Conservation (phyloP, 345 rosid genomes). For the Gossypium arboreum region DNA sequence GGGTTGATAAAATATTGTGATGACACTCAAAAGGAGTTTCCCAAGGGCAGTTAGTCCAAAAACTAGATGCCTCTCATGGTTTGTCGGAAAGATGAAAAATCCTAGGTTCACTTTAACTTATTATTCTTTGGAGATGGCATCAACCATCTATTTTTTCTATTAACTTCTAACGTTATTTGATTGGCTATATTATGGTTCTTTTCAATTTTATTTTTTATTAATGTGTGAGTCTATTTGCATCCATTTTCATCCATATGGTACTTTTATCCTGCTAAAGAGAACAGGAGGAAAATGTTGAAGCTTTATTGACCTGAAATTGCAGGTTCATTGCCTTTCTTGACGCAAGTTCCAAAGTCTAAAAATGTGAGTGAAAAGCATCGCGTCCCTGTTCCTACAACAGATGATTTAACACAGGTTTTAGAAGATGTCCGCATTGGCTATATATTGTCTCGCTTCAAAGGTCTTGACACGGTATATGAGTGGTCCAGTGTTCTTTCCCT, state of each 20-base stretch:
- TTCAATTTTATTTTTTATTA: not conserved
- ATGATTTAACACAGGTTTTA: slow-evolving; percentile 55
- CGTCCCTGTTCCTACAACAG: slow-evolving; percentile 62
- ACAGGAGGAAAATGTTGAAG: not conserved
- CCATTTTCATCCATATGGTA: not conserved
- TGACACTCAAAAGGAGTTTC: no score
- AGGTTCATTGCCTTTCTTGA: slow-evolving; percentile 54
- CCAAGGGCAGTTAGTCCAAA: not conserved
- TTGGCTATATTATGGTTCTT: not conserved
- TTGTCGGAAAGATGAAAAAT: not conserved
- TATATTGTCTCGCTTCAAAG: slow-evolving; percentile 59
- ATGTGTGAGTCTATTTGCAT: not conserved
- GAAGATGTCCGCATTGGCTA: slow-evolving; percentile 73
- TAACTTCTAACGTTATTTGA: not conserved
- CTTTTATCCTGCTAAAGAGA: not conserved
- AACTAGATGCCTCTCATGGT: not conserved
- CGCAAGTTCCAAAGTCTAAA: slow-evolving; percentile 20
- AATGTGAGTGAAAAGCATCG: slow-evolving; percentile 27
- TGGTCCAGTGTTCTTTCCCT: slow-evolving; percentile 98
- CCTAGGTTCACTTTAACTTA: not conserved
- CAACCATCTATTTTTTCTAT: not conserved
- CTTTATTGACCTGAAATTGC: slow-evolving; percentile 15
- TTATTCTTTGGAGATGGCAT: not conserved
- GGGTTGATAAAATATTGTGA: not conserved
- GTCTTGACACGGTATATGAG: slow-evolving; percentile 64